phyloP scores from a whole-genome alignment of 1,139 yeast species.

The Geotrichum europaeum region DNA sequence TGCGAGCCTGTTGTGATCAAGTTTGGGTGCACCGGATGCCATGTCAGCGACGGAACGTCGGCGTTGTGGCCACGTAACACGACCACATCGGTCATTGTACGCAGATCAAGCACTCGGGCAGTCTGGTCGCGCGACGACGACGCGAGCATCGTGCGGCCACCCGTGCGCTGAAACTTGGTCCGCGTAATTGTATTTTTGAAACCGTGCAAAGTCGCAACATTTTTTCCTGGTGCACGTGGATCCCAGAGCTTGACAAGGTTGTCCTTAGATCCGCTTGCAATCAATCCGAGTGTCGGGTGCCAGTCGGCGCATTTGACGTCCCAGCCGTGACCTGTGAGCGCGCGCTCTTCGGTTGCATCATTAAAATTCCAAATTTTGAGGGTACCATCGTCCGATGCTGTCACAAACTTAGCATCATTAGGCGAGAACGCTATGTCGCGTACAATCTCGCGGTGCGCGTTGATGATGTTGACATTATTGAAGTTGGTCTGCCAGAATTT shows the following conservation, averaged over 20 bases:
- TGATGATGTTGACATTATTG: constrained; percentile 76
- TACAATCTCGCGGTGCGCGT: constrained; percentile 76
- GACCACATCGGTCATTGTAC: constrained; percentile 73
- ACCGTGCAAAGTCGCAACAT: constrained; percentile 78
- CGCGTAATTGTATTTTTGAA: constrained; percentile 89
- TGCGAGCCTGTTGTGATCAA: constrained; percentile 81
- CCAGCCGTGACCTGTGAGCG: constrained; percentile 93
- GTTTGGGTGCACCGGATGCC: constrained; percentile 89
- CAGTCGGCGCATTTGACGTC: constrained; percentile 96
- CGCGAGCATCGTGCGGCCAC: constrained; percentile 66
- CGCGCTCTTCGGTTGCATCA: constrained; percentile 77
- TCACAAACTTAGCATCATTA: constrained; percentile 81
- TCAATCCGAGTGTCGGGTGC: constrained; percentile 82
- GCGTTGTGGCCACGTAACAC: constrained; percentile 75
- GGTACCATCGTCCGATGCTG: constrained; percentile 87
- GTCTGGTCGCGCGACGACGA: constrained; percentile 87
- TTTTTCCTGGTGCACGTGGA: constrained; percentile 74
- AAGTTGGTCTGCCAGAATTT: constrained; percentile 98
- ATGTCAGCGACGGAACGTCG: constrained; percentile 77
- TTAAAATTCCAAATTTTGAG: constrained; percentile 92
- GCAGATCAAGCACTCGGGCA: constrained; percentile 76
- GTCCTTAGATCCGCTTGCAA: constrained; percentile 72
- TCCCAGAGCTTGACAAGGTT: constrained; percentile 93
- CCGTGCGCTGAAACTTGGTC: constrained; percentile 66
- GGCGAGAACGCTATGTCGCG: constrained; percentile 88